A percentile compares a stretch with the other conserved stretches of the same genome.
phyloP scores from a whole-genome alignment of 805 yeast species.

The Saturnispora serradocipensis region DNA sequence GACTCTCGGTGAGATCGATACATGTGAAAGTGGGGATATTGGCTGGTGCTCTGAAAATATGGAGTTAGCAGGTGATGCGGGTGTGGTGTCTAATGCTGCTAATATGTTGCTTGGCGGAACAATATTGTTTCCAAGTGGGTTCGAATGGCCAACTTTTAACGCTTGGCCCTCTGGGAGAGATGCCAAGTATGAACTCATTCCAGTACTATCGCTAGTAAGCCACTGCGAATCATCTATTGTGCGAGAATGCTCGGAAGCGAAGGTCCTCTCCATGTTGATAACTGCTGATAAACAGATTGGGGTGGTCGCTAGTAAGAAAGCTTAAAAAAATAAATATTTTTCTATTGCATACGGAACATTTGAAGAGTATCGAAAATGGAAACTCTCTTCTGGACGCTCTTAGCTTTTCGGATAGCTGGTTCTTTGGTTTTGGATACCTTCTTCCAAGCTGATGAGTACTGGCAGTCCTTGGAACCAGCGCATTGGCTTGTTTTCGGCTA shows the following conservation, averaged over 20 bases:
- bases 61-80: conserved; percentile 5
- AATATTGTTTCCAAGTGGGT: neutral
- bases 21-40: conserved; percentile 1
- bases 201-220: neutral
- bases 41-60: neutral
- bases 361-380: neutral
- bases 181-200: neutral
- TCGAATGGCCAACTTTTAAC: neutral
- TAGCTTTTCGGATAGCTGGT: conserved; percentile 47
- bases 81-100: conserved; percentile 4
- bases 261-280: neutral
- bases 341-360: neutral
- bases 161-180: neutral
- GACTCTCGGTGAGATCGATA: neutral
- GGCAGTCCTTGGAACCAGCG: conserved; percentile 91
- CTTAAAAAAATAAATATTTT: no score
- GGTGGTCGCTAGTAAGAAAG: neutral
- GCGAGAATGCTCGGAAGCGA: neutral
- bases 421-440: conserved; percentile 59
- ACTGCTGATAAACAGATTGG: neutral
- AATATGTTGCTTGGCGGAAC: neutral
- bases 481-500: conserved; percentile 64
- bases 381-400: conserved; percentile 14
- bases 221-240: neutral
- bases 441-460: conserved; percentile 95